phyloP scores from a whole-genome alignment of 2,329 filamentous ascomycete species.

The Fusarium subglutinans region DNA sequence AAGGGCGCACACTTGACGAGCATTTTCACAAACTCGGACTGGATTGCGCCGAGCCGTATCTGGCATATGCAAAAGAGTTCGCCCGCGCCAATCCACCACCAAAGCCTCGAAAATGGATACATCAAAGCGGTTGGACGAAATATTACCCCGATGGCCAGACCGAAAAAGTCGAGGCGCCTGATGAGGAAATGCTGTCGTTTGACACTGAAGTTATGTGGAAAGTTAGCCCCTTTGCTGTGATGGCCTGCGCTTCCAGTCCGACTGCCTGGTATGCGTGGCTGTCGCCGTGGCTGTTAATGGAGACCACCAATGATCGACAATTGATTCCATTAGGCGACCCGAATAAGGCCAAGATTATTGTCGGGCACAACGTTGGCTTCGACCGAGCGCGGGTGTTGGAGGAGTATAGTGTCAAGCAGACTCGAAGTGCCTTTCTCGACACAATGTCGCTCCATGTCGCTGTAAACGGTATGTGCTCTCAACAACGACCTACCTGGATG shows the following conservation, averaged over 20 bases:
- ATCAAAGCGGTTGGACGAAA: conserved; percentile 90
- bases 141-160: conserved; percentile 79
- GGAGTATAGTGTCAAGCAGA: conserved; percentile 86
- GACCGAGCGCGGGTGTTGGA: conserved; percentile 88
- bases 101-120: conserved; percentile 76
- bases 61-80: conserved; percentile 79
- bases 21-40: conserved; percentile 91
- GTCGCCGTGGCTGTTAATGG: conserved; percentile 91
- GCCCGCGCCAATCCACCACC: conserved; percentile 67
- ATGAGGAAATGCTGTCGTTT: conserved; percentile 86
- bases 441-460: conserved; percentile 99
- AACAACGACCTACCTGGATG: conserved; percentile 96
- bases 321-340: conserved; percentile 88
- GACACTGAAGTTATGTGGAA: conserved; percentile 98
- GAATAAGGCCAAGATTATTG: conserved; percentile 75
- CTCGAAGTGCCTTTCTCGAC: conserved; percentile 87
- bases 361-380: conserved; percentile 96
- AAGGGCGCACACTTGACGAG: conserved; percentile 86
- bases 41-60: conserved; percentile 86
- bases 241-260: conserved; percentile 92
- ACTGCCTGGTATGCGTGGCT: conserved; percentile 98
- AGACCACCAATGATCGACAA: conserved; percentile 80
- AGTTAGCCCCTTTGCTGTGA: conserved; percentile 89
- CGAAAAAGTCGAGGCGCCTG: conserved; percentile 77
- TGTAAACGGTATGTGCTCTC: conserved; percentile 98